Conservation (phyloP, 345 rosid species). For the Eucalyptus microcorys region DNA sequence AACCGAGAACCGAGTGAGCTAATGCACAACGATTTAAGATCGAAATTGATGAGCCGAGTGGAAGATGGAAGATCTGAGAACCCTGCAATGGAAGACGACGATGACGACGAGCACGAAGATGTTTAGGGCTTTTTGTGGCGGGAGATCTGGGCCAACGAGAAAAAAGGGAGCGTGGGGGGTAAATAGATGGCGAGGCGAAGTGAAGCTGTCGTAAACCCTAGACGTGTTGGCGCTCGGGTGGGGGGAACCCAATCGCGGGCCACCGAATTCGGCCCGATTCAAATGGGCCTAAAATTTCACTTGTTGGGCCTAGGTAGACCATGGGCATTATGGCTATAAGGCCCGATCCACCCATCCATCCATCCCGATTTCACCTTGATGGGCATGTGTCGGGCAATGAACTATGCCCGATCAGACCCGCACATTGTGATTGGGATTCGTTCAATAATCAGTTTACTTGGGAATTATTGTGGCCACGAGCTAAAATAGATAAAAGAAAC, state of each 20-base stretch:
- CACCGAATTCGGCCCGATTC: not conserved
- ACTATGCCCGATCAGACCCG: not conserved
- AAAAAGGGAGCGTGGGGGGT: no score
- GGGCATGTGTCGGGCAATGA: not conserved
- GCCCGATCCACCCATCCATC: not conserved
- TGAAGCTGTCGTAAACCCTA: no score
- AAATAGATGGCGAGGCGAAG: no score
- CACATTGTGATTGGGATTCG: not conserved
- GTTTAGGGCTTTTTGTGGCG: no score
- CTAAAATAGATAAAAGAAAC: not conserved
- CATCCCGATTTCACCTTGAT: not conserved
- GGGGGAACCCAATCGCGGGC: not conserved
- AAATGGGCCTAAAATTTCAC: not conserved
- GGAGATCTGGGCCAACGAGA: no score
- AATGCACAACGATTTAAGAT: no score
- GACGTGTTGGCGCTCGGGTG: not conserved
- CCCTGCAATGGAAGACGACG: no score
- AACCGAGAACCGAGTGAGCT: fast-evolving
- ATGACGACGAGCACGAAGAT: no score
- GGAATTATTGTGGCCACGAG: not conserved
- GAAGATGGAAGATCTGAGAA: no score
- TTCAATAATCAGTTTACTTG: not conserved
- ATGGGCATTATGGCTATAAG: fast-evolving
- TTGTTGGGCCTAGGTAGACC: not conserved
- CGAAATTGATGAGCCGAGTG: no score